Evolutionary conservation across 495 filamentous ascomycete genomes (phyloP), one percentile per base, ranked within the genome.

Genomic region (Pseudomonodictys pantanalensis): DNA sequence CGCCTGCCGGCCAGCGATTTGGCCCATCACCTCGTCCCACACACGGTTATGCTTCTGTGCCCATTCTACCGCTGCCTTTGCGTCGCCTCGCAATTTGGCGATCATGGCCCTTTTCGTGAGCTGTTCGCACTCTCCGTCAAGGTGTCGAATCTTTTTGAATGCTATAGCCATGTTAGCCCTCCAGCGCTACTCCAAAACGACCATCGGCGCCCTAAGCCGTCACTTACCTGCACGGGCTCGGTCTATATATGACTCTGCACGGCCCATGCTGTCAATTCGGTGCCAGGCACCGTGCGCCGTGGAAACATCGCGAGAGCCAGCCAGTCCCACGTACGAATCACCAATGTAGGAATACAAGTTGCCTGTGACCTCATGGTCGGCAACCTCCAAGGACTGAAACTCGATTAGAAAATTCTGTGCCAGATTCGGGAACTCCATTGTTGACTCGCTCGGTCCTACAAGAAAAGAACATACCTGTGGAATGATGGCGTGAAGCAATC

Each of bases 71-170:
- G 89, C 83, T 63, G 87, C 69, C 17, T 79, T 81, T 50, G 79
- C 72, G 60, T 96, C 87, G 3, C 89, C 90, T 22, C 86, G 77
- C 8, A 87, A 75, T 69, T 85, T 84, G 80, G 89, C 88, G 38
- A 95, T 78, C 8, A 86, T 86, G 15, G 89, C 88, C 71, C 91
- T 92, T 75, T 92, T 92, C 1, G 87, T 88, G 76, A 95, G 82
- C 83, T 89, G 86, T 74, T 91, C 87, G 68, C 87, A 87, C 71
- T 89, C 87, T 32, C 84, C 87, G 20, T 78, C 72, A 17, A 86
- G 75, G 73, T 96, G 90, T 68, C 90, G 86, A 29, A 92, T 79
- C 25, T 80, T 78, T 38, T 87, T 83, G 62, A 81, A 95, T 54
- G 88, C 82, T 68, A 79, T 18, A 44, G 6, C 9, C 12, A 3